A percentile compares a stretch with the other conserved stretches of the same genome.
Evolutionary conservation across 176 grass and related monocot species (phyloP).

Genomic region (Triticum dicoccoides): DNA sequence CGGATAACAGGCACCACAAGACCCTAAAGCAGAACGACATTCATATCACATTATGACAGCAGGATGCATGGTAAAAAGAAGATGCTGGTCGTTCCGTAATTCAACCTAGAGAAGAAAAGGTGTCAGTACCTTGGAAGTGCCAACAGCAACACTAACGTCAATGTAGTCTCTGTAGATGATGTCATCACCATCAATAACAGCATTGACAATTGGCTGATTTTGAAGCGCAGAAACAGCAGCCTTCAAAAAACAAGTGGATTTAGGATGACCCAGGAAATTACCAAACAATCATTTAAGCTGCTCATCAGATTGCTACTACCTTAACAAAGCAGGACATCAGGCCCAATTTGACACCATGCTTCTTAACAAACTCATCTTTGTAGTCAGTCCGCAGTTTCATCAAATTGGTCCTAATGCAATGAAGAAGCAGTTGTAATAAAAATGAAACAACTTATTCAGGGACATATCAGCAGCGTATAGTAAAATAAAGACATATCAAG

Average conservation of each 20-base stretch:
- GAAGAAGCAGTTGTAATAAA: conserved; percentile 6
- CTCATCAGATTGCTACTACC: conserved; percentile 35
- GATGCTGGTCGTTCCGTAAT: neutral
- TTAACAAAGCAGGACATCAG: conserved; percentile 89
- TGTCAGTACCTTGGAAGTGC: conserved; percentile 62
- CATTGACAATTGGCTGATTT: conserved; percentile 74
- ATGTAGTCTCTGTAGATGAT: conserved; percentile 80
- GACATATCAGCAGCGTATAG: neutral
- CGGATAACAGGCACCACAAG: conserved; percentile 79
- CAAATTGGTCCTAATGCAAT: conserved; percentile 67
- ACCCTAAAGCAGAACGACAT: conserved; percentile 38
- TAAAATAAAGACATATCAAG: neutral
- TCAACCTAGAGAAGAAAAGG: conserved; percentile 24
- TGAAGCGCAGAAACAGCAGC: conserved; percentile 72
- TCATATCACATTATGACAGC: neutral
- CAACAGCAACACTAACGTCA: conserved; percentile 76
- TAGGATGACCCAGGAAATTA: conserved; percentile 3
- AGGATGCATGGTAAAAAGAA: neutral
- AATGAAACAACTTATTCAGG: neutral
- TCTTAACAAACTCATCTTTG: conserved; percentile 74
- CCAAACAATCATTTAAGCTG: neutral
- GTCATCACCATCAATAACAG: conserved; percentile 83
- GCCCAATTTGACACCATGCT: conserved; percentile 82
- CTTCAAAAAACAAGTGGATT: conserved; percentile 46
- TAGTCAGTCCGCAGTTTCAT: conserved; percentile 83